These are phyloP conservation scores for Nicotiana sylvestris DNA, from an alignment of 257 asterid species.

Conservation along the genomic window DNA sequence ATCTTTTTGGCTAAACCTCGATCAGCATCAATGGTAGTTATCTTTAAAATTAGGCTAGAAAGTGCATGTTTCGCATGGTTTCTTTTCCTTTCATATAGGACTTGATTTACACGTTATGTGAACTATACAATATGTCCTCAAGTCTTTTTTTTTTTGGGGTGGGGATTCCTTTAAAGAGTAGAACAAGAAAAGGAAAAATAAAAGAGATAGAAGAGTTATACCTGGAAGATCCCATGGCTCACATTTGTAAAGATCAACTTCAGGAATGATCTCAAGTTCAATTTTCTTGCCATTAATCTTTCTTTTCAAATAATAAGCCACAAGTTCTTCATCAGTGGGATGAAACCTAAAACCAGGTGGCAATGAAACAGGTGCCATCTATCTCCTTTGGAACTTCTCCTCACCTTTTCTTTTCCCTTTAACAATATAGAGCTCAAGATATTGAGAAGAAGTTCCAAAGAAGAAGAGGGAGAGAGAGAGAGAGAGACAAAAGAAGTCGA, in stretches of 20 bases:
- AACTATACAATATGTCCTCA: neutral
- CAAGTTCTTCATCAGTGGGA: constrained; percentile 98
- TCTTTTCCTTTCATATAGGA: neutral
- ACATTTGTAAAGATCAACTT: constrained; percentile 98
- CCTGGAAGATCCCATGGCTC: constrained; percentile 99
- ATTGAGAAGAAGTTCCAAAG: constrained; percentile 16
- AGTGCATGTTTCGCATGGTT: neutral
- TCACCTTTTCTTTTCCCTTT: neutral
- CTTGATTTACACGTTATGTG: neutral
- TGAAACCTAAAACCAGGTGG: constrained; percentile 98
- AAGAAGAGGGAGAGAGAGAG: constrained; percentile 27
- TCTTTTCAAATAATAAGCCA: constrained; percentile 84
- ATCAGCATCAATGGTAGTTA: neutral
- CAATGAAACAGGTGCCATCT: constrained; percentile 88
- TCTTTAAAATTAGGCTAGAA: neutral
- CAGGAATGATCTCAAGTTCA: constrained; percentile 93
- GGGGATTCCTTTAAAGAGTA: neutral
- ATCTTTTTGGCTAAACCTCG: neutral
- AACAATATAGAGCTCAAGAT: constrained; percentile 14
- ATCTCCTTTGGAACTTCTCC: neutral
- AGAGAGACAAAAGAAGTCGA: constrained; percentile 44
- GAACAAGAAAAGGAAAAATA: neutral
- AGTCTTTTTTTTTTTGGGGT: neutral
- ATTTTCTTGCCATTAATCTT: constrained; percentile 80
- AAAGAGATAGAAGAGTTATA: constrained; percentile 10